Base-by-base conservation (phyloP, 164 flowering plant genomes). In the Hamamelis virginiana region DNA sequence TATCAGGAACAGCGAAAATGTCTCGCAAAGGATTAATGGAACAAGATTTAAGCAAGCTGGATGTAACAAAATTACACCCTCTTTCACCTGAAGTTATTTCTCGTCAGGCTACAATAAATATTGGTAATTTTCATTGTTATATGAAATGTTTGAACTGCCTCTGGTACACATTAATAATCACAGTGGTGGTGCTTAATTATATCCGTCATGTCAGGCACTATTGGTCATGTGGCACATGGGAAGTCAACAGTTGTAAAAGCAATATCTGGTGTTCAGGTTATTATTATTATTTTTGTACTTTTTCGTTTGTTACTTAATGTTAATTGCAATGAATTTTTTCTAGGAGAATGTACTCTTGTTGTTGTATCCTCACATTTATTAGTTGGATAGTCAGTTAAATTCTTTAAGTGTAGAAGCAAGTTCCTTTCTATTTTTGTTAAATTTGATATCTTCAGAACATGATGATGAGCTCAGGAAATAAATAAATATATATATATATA, bases 191-290 rank as follows among this genome's bases (percentile, higher is more conserved):
- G 41, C 41, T 33, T 33, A 33, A 33, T 52, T 72, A 10, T 62
- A 11, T 60, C 1, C n/a, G n/a, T n/a, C n/a, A n/a, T n/a, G n/a
- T 28, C 74, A 93, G 97, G 98, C 13, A 94, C 98, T 4, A 94
- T 94, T 60, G 98, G 98, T 33, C 98, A 91, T 79, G 98, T 94
- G 90, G 98, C 98, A 0, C 98, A 94, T 83, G 98, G 97, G 9
- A 94, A 91, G 72, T 94, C 96, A 16, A 94, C 98, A 9, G 94
- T 94, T 74, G 98, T 94, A 21, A 94, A 91, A 72, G 98, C 97
- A 15, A 91, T 94, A 63, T 94, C 97, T 55, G 98, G 98, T 67
- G 96, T 94, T 68, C 98, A 94, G 98, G 98, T 91, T 65, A 76
- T 72, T 60, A 11, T 5, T 44, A 2, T 70, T 41, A 11, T 41